Conservation (phyloP, 495 filamentous ascomycete species). For the Penicillium canescens region DNA sequence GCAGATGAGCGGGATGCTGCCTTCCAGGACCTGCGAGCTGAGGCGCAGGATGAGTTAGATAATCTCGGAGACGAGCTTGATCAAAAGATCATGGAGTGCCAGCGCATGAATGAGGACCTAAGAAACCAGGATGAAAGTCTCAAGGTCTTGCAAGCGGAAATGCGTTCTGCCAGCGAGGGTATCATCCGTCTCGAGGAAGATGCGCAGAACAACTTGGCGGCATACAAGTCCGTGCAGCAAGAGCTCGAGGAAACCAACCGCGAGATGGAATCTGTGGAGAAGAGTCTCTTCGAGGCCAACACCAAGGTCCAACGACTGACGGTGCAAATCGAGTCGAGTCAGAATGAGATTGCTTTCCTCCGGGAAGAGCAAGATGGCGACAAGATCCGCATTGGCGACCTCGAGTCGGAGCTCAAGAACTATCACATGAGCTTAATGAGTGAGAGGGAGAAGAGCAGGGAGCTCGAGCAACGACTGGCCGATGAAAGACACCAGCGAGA, state of each 20-base stretch:
- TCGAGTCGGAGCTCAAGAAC: constrained; percentile 77
- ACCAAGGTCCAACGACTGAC: constrained; percentile 81
- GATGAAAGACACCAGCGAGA: constrained; percentile 85
- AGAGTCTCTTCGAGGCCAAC: constrained; percentile 74
- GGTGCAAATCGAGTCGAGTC: constrained; percentile 88
- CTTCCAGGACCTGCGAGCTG: constrained; percentile 73
- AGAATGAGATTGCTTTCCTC: constrained; percentile 91
- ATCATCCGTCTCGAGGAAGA: constrained; percentile 87
- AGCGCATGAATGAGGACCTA: constrained; percentile 64
- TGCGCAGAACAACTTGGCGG: constrained; percentile 63
- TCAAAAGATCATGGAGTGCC: constrained; percentile 68
- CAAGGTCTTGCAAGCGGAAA: constrained; percentile 81
- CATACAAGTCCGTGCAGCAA: constrained; percentile 70
- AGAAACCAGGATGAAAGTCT: constrained; percentile 68
- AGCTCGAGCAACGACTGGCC: constrained; percentile 75
- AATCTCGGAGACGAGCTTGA: constrained; percentile 78
- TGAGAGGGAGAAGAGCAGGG: constrained; percentile 75
- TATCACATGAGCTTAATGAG: constrained; percentile 70
- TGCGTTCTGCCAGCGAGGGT: constrained; percentile 84
- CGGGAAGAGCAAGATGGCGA: constrained; percentile 96
- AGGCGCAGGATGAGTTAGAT: constrained; percentile 83
- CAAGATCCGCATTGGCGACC: constrained; percentile 95
- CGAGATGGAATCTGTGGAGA: constrained; percentile 76
- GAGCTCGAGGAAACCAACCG: constrained; percentile 73
- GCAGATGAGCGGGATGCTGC: constrained; percentile 79